These are phyloP conservation scores for Curvularia verruculosa DNA, from an alignment of 2,329 filamentous ascomycete species.

Conservation along the genomic window DNA sequence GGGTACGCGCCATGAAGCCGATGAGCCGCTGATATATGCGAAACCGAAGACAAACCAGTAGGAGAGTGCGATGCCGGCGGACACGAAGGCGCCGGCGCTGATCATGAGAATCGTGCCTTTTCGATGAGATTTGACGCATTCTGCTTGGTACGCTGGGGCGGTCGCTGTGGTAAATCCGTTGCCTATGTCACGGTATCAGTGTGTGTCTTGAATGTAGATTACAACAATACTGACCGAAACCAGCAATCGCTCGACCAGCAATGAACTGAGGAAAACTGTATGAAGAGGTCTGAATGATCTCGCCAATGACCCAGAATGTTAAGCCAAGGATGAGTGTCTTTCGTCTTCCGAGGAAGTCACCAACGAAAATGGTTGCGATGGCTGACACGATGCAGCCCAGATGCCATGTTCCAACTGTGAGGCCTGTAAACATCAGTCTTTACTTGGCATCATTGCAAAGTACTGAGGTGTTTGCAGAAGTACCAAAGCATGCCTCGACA, in stretches of 20 bases:
- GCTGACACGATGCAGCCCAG: slow-evolving; percentile 66
- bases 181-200: slow-evolving; percentile 36
- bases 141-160: slow-evolving; percentile 60
- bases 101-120: slow-evolving; percentile 57
- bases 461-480: not conserved
- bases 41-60: slow-evolving; percentile 63
- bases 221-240: slow-evolving; percentile 52
- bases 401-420: slow-evolving; percentile 41
- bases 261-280: slow-evolving; percentile 58
- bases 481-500: not conserved
- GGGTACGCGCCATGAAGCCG: slow-evolving; percentile 59
- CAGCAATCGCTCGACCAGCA: slow-evolving; percentile 56
- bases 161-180: slow-evolving; percentile 61
- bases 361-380: slow-evolving; percentile 56
- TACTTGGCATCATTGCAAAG: not conserved
- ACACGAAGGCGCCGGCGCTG: slow-evolving; percentile 58
- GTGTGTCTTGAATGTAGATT: not conserved
- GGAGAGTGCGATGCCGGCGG: slow-evolving; percentile 55
- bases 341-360: slow-evolving; percentile 58
- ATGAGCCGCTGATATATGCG: slow-evolving; percentile 49
- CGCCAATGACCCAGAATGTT: slow-evolving; percentile 57
- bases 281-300: slow-evolving; percentile 56
- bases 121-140: slow-evolving; percentile 52
- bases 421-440: slow-evolving; percentile 23
- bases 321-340: slow-evolving; percentile 58